A percentile compares a stretch with the other conserved stretches of the same genome.
phyloP scores from a whole-genome alignment of 305 asterid species.

The Rubia peregrina region DNA sequence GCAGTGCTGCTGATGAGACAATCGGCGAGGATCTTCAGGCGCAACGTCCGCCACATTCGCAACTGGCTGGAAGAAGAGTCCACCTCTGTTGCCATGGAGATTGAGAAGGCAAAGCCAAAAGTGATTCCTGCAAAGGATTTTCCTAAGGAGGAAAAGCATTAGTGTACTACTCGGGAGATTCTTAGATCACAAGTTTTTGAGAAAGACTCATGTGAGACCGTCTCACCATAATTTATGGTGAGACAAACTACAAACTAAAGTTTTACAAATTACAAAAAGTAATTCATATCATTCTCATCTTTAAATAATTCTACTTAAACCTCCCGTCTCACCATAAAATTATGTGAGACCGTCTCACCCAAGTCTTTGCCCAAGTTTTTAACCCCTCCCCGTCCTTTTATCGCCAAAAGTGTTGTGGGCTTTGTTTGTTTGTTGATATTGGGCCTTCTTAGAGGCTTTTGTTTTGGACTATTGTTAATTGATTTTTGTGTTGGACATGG shows the following conservation, averaged over 20 bases:
- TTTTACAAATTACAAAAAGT: no score
- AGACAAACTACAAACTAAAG: no score
- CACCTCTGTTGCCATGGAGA: constrained; percentile 26
- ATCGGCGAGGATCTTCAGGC: constrained; percentile 74
- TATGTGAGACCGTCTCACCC: no score
- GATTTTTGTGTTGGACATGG: background rate
- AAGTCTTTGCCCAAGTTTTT: no score
- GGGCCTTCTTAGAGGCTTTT: background rate
- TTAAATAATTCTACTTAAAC: no score
- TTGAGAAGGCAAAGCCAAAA: constrained; percentile 59
- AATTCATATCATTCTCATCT: no score
- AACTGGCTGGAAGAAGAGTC: constrained; percentile 88
- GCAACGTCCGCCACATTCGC: constrained; percentile 74
- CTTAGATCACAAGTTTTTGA: no score
- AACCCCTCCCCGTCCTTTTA: background rate
- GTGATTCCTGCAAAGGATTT: constrained; percentile 50
- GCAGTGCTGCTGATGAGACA: constrained; percentile 67
- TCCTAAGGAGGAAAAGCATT: constrained; percentile 47
- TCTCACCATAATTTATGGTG: no score
- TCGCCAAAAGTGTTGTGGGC: constrained; percentile 1
- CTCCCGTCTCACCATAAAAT: no score
- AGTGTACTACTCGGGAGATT: constrained; percentile 17
- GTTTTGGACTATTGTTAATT: background rate
- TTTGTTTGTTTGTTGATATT: background rate
- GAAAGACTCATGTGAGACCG: no score